phyloP scores from a whole-genome alignment of 495 filamentous ascomycete genomes.

The Cercophora samala region DNA sequence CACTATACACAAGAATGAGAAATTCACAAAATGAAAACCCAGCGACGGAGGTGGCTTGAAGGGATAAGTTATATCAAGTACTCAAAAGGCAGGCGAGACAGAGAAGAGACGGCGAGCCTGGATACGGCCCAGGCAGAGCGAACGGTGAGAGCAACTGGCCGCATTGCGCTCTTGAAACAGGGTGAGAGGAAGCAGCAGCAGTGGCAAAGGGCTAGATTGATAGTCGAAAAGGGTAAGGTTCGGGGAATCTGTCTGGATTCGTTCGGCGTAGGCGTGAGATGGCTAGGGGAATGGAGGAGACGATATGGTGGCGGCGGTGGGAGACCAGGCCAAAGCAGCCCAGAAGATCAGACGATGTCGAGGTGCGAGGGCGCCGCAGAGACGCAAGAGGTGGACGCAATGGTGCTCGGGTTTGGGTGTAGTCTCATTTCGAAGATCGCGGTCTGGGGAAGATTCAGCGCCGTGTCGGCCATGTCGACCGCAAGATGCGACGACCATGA shows the following conservation, averaged over 20 bases:
- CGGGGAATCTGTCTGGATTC: neutral
- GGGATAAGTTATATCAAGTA: neutral
- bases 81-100: neutral
- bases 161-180: constrained; percentile 37
- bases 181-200: constrained; percentile 28
- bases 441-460: neutral
- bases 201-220: constrained; percentile 25
- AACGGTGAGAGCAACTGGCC: constrained; percentile 34
- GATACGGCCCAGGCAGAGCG: constrained; percentile 20
- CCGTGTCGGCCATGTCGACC: constrained; percentile 2
- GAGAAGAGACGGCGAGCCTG: neutral
- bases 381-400: neutral
- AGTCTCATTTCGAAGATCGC: neutral
- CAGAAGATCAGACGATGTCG: neutral
- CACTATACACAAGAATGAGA: neutral
- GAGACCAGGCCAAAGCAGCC: neutral
- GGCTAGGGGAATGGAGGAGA: neutral
- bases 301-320: neutral
- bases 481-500: constrained; percentile 6
- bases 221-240: neutral
- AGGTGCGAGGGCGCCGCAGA: neutral
- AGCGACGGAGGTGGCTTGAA: neutral
- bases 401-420: neutral
- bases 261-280: neutral
- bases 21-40: neutral